Conservation (phyloP, 1,139 yeast genomes). For the Geotrichum candidum region DNA sequence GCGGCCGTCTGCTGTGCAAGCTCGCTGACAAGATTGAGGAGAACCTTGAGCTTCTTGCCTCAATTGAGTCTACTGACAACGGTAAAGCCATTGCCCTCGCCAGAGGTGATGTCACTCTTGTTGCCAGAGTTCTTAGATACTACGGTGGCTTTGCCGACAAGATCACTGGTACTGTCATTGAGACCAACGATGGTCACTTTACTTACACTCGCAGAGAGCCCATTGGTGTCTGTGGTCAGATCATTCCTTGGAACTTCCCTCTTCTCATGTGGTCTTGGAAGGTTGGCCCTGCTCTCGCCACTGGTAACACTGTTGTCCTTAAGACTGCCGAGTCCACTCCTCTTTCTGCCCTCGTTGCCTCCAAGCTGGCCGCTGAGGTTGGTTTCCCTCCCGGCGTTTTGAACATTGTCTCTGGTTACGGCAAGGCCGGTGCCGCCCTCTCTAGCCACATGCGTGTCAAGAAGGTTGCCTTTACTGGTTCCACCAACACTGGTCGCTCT, state of each 20-base stretch:
- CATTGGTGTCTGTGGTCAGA: conserved; percentile 74
- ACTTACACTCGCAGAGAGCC: conserved; percentile 60
- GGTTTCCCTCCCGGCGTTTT: conserved; percentile 78
- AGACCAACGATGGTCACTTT: conserved; percentile 57
- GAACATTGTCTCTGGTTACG: conserved; percentile 71
- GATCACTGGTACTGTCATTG: conserved; percentile 58
- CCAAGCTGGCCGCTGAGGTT: conserved; percentile 56
- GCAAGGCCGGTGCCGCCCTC: conserved; percentile 71
- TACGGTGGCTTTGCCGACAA: conserved; percentile 84
- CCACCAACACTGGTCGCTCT: conserved; percentile 71
- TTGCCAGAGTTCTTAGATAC: conserved; percentile 53
- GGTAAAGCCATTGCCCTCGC: conserved; percentile 65
- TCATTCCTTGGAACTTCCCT: conserved; percentile 89
- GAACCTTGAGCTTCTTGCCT: conserved; percentile 54
- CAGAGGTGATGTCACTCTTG: conserved; percentile 52
- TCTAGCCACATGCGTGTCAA: conserved; percentile 61
- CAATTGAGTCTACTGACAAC: conserved; percentile 75
- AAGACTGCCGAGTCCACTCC: conserved; percentile 85
- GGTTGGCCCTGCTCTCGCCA: conserved; percentile 75
- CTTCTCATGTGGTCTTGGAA: conserved; percentile 81
- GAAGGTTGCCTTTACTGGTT: conserved; percentile 82
- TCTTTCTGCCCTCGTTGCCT: conserved; percentile 63
- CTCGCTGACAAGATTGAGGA: conserved; percentile 61
- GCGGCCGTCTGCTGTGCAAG: conserved; percentile 54
- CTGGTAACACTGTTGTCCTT: conserved; percentile 75